Evolutionary conservation across 2,329 filamentous ascomycete species (phyloP), one percentile per base, ranked within the genome.

Genomic region (Sporothrix humicola): DNA sequence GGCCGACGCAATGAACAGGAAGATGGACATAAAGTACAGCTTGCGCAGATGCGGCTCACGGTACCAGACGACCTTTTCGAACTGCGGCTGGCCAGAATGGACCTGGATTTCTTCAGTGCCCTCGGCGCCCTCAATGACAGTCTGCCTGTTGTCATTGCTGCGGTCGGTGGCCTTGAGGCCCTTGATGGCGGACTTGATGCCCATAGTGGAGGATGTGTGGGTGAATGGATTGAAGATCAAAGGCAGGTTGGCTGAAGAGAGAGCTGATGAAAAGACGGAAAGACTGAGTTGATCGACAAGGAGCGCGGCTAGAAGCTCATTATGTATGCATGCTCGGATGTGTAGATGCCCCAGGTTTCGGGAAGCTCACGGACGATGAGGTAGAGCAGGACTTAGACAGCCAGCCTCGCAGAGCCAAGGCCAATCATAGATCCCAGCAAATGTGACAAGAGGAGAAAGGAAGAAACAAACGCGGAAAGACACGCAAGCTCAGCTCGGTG

Each of bases 1-100:
- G 59, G 88, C 88, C 44, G 88, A 90, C 13, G 87, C 88, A 73
- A 90, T 82, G 79, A 88, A 87, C 73, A 91, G 82, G 5, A 82
- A 79, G 72, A 80, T 77, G 42, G 78, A 77, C 71, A 77, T 80
- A 37, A 79, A 77, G 78, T 85, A 85, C 4, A 85, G 78, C 75
- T 80, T 81, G 74, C 83, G 79, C 70, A 85, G 79, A 50, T 82
- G 81, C 8, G 82, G 81, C 72, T 84, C 82, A 66, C 79, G 81
- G 52, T 76, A 82, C 83, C 83, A 84, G 70, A 81, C 77, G 68
- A 85, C 81, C 15, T 75, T 74, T 69, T 78, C 77, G 56, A 82
- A 79, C 58, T 80, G 12, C 10, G 59, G 59, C 12, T 17, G n/a
- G 7, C 59, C 37, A 44, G 59, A 12, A n/a, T 44, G 59, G 4